Percentiles rank a stretch among this genome's conserved stretches.
Conservation (phyloP, 176 grass and related monocot species). For the Cymbopogon citratus region DNA sequence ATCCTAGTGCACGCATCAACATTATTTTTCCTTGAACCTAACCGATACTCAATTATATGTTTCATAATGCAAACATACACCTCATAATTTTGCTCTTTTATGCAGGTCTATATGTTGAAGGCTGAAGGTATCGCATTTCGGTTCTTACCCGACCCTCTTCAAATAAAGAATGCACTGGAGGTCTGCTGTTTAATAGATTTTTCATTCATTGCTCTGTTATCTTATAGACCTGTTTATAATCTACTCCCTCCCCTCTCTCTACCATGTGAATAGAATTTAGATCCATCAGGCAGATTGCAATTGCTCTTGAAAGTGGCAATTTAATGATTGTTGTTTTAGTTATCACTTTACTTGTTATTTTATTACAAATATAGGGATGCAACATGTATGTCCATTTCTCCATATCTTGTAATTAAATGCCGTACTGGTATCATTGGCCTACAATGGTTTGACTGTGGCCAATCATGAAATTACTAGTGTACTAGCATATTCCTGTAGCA, state of each 20-base stretch:
- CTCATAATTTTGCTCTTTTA: neutral
- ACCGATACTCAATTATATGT: neutral
- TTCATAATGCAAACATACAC: neutral
- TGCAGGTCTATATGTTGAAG: conserved; percentile 96
- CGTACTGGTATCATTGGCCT: neutral
- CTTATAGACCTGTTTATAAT: neutral
- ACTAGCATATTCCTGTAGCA: neutral
- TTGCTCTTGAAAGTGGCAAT: neutral
- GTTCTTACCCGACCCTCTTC: conserved; percentile 94
- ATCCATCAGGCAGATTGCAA: neutral
- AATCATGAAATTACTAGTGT: neutral
- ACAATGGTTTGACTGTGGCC: neutral
- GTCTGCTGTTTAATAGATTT: conserved; percentile 33
- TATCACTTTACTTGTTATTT: neutral
- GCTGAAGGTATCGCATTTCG: conserved; percentile 92
- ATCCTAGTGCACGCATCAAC: neutral
- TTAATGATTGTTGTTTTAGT: neutral
- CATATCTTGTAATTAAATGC: neutral
- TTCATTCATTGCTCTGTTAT: conserved; percentile 18
- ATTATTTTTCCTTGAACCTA: neutral
- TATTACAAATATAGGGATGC: neutral
- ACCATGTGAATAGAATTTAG: neutral
- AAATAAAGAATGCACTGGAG: conserved; percentile 89
- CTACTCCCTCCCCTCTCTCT: neutral
- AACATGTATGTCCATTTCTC: neutral